A percentile compares a stretch with the other conserved stretches of the same genome.
These are phyloP conservation scores for Sporothrix brasiliensis DNA, from an alignment of 2,329 filamentous ascomycete species.

Conservation along the genomic window DNA sequence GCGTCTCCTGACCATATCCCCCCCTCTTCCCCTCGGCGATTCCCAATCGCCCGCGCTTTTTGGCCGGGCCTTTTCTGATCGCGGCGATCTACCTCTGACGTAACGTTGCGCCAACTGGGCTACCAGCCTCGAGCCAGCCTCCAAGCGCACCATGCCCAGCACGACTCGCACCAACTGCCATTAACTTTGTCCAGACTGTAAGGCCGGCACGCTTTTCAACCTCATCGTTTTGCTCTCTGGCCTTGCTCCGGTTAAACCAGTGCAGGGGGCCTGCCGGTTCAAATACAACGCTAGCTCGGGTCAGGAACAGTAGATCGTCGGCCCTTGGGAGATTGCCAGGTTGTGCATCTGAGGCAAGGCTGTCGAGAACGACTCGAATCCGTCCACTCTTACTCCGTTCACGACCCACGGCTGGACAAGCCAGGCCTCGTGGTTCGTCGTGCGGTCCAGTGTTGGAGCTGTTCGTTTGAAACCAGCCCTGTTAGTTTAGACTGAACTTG, in stretches of 20 bases:
- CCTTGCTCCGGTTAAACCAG: slow-evolving; percentile 17
- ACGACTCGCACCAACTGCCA: slow-evolving; percentile 14
- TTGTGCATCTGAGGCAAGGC: slow-evolving; percentile 13
- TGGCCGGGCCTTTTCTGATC: not conserved
- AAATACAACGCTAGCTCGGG: slow-evolving; percentile 26
- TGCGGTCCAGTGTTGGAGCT: slow-evolving; percentile 6
- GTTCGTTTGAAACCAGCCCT: slow-evolving; percentile 7
- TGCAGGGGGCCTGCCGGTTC: slow-evolving; percentile 5
- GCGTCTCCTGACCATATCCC: slow-evolving; percentile 2
- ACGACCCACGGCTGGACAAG: not conserved
- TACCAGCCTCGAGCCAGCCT: not conserved
- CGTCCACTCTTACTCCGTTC: not conserved
- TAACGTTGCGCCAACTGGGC: slow-evolving; percentile 35
- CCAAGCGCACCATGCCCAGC: not conserved
- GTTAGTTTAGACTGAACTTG: slow-evolving; percentile 17
- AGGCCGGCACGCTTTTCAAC: not conserved
- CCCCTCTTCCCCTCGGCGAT: not conserved
- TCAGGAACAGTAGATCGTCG: not conserved
- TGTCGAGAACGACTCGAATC: slow-evolving; percentile 6
- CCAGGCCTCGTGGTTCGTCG: not conserved
- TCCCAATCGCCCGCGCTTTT: slow-evolving; percentile 5
- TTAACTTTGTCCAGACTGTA: not conserved
- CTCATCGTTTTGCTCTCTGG: not conserved
- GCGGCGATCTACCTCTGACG: slow-evolving; percentile 32
- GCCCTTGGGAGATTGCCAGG: slow-evolving; percentile 8